A percentile compares a stretch with the other conserved stretches of the same genome.
Evolutionary conservation across 1,139 yeast genomes (phyloP).

Genomic region (Citeromyces hawaiiensis): DNA sequence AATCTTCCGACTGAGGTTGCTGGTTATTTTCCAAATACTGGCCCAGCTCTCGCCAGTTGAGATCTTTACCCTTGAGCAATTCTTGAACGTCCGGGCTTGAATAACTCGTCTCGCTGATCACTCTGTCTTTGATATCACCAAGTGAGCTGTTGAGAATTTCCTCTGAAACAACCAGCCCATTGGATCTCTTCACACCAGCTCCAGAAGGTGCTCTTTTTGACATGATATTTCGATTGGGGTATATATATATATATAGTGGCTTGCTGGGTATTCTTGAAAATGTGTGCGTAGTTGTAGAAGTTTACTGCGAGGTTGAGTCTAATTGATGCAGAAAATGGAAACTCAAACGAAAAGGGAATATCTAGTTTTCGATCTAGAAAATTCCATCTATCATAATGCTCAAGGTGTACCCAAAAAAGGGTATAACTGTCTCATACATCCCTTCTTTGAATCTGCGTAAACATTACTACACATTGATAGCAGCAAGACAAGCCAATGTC

Average conservation of each 20-base stretch:
- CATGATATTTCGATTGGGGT: background rate
- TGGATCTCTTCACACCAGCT: background rate
- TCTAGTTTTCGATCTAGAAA: too few relatives aligned
- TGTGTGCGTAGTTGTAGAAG: background rate
- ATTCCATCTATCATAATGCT: too few relatives aligned
- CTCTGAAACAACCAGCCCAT: background rate
- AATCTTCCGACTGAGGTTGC: slow-evolving; percentile 9
- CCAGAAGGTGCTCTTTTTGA: background rate
- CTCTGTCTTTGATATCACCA: background rate
- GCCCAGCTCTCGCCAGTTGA: slow-evolving; percentile 48
- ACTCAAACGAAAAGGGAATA: too few relatives aligned
- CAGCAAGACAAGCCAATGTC: too few relatives aligned
- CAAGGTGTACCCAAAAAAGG: too few relatives aligned
- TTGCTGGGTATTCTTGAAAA: background rate
- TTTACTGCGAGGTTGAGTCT: background rate
- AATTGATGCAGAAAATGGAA: too few relatives aligned
- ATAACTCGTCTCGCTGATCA: background rate
- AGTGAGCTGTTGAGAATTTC: background rate
- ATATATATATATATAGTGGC: background rate
- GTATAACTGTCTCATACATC: too few relatives aligned
- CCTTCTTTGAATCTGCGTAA: too few relatives aligned
- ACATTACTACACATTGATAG: too few relatives aligned
- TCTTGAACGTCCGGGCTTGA: background rate
- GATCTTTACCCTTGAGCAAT: background rate
- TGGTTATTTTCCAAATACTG: slow-evolving; percentile 32